A percentile compares a stretch with the other conserved stretches of the same genome.
phyloP scores from a whole-genome alignment of 2,329 filamentous ascomycete genomes.

The Phyllosticta citriasiana region DNA sequence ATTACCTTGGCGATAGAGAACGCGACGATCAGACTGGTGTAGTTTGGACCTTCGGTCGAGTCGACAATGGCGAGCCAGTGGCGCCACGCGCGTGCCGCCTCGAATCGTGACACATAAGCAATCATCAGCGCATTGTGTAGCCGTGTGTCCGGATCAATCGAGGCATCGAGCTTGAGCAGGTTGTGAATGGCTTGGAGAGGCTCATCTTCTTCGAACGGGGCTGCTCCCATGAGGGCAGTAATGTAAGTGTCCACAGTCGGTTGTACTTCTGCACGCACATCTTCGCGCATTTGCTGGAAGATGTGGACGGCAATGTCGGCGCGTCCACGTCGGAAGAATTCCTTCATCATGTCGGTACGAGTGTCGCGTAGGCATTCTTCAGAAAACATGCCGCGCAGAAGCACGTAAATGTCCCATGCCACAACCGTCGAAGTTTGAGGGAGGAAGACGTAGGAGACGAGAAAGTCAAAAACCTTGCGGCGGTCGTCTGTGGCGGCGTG shows the following conservation, averaged over 20 bases:
- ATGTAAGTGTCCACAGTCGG: constrained; percentile 70
- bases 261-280: constrained; percentile 51
- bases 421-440: constrained; percentile 54
- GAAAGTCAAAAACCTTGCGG: constrained; percentile 51
- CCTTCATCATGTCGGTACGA: constrained; percentile 65
- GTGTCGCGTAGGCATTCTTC: constrained; percentile 50
- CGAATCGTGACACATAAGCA: constrained; percentile 63
- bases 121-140: constrained; percentile 81
- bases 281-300: constrained; percentile 89
- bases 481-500: constrained; percentile 63
- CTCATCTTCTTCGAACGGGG: constrained; percentile 40
- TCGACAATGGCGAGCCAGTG: constrained; percentile 80
- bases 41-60: constrained; percentile 76
- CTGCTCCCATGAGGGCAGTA: constrained; percentile 57
- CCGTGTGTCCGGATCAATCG: constrained; percentile 63
- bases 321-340: constrained; percentile 67
- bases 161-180: constrained; percentile 87
- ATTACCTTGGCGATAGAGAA: constrained; percentile 67
- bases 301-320: constrained; percentile 78
- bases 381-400: constrained; percentile 48
- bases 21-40: constrained; percentile 68
- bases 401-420: constrained; percentile 50
- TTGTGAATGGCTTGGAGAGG: constrained; percentile 73
- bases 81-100: constrained; percentile 56
- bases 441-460: constrained; percentile 56